Base-by-base conservation (phyloP, 164 flowering plant genomes). In the Magnolia sinica region DNA sequence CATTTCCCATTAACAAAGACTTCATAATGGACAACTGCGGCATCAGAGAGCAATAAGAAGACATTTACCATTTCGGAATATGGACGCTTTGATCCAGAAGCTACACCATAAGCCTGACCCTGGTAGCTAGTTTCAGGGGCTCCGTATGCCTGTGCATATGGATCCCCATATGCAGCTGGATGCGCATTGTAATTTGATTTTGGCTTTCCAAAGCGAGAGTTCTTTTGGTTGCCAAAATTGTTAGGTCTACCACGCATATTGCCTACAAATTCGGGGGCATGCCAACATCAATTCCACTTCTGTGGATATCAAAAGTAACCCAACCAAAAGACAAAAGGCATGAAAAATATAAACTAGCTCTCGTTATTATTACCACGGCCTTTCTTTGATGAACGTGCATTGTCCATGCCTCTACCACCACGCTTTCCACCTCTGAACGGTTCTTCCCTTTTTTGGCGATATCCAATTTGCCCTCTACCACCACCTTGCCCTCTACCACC, bases 11-110 rank as follows among this genome's bases (percentile, higher is more conserved):
- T 10, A n/a, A 66, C 67, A 64, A 72, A 14, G 69, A 65, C 74
- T 24, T 75, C 69, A 49, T 16, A 58, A 24, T 22, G 18, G 2
- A 72, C 6, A 76, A 70, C 51, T 66, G 14, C 19, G 19, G 51
- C n/a, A 37, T 68, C 16, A 71, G 65, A 67, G 24, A 59, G 22
- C 73, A 49, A 9, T 64, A 19, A 20, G 19, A 70, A 59, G 9
- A 16, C 13, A 73, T 13, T 74, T 78, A 82, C 86, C 85, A 83
- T 82, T 73, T 83, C 83, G 7, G 84, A 74, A 73, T 73, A 76
- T 24, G 49, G 74, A 11, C 78, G 79, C 77, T 77, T 79, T n/a
- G 85, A 78, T 73, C 85, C 83, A 68, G 85, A 80, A 74, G 64
- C 61, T 72, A 84, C 75, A 29, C 80, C 77, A 58, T 82, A 77